Base-by-base conservation (phyloP, 2,329 filamentous ascomycete genomes). In the Fusarium sp. region DNA sequence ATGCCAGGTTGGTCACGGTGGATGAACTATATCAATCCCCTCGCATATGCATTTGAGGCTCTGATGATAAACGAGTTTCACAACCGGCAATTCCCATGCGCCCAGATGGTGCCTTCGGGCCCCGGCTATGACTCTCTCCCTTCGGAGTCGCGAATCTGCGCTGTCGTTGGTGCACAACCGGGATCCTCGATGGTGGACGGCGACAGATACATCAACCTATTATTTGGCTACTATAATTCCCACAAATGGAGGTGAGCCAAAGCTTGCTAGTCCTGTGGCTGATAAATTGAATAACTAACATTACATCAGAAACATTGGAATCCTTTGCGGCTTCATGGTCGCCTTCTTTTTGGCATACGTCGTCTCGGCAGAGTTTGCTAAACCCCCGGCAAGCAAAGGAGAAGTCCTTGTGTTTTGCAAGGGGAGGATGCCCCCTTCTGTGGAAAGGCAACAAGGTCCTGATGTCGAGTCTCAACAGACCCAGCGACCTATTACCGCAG, bases 321-420 rank as follows among this genome's bases (percentile, higher is more conserved):
- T 93, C 79, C 80, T 91, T 55, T 75, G 91, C 37, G 88, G 86
- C 63, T 92, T 93, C 81, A 86, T 91, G 80, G 62, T 80, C 7
- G 30, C 30, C 30, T 32, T 32, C 7, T 32, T 32, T 32, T 69
- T 90, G 4, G 30, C 30, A 32, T 92, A 94, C 79, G 85, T 93
- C 56, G 48, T 88, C 26, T 87, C 88, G 0, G 86, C 88, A 0
- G 91, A 93, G 75, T 75, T 90, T 68, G 92, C 92, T 76, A 90
- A 90, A 1, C 84, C 87, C 1, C 88, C 87, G 0, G 82, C 82
- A 8, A 91, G 88, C 57, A 90, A 86, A 4, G 91, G 90, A 2
- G 92, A 94, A 75, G 86, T 90, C 5, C 85, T 94, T 3, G 88
- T 94, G 11, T 94, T 93, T 77, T 85, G 69, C 6, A 76, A 85